Evolutionary conservation across 2,329 filamentous ascomycete genomes (phyloP), one percentile per base, ranked within the genome.

Genomic region (Cryphonectria parasitica): DNA sequence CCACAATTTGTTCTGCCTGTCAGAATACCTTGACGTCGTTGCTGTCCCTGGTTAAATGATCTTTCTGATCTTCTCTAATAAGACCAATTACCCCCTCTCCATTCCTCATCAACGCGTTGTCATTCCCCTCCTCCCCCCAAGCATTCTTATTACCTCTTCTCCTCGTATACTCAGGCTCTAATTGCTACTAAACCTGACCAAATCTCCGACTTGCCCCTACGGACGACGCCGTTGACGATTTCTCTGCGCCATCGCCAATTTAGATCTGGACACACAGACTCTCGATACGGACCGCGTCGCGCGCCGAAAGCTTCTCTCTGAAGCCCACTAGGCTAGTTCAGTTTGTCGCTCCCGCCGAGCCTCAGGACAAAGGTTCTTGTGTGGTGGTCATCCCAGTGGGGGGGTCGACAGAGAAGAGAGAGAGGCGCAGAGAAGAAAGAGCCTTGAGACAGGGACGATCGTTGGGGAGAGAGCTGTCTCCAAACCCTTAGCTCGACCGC

Each of bases 211-310:
- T 19, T 61, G 58, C 58, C 31, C 31, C 34, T 61, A 61, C 58
- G 58, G 58, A 39, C 58, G 15, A 61, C 58, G 58, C 58, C 31
- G 34, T 39, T 61, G 34, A 61, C 58, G 31, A 15, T 61, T 61
- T 39, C 31, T 61, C 58, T 61, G 28, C 34, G 34, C 58, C 8
- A 7, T 39, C 58, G 58, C 58, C 34, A 39, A n/a, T 39, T 34
- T 36, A 61, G 58, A n/a, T n/a, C 58, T 19, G 58, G 25, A 58
- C 54, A 61, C 31, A 61, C 58, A 61, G 58, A 61, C 58, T n/a
- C 58, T 31, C 22, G 34, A 61, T 34, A 61, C 58, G 58, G 58
- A 61, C 58, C 58, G 58, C 34, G 58, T 61, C 54, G 58, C 58
- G 58, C 31, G 31, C 58, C 58, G 58, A 25, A 39, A 61, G 58